phyloP scores from a whole-genome alignment of 139 green algal genomes.

The Picochlorum sp. region DNA sequence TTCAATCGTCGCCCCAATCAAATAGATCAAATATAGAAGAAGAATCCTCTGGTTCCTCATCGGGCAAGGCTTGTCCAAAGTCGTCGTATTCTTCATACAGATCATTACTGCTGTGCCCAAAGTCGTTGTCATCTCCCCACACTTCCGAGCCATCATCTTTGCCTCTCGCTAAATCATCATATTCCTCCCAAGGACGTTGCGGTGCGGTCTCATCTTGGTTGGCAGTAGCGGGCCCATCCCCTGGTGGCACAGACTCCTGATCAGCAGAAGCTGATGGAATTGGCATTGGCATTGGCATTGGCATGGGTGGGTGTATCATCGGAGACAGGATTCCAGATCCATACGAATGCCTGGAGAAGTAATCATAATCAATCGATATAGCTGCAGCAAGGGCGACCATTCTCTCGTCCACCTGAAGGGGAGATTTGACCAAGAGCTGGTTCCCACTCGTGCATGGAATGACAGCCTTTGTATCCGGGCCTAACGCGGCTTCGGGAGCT shows the following conservation, averaged over 20 bases:
- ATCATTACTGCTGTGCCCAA: neutral
- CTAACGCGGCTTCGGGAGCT: conserved; percentile 34
- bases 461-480: conserved; percentile 38
- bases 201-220: neutral
- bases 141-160: conserved; percentile 17
- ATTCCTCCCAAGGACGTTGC: neutral
- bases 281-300: conserved; percentile 8
- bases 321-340: conserved; percentile 25
- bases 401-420: conserved; percentile 48
- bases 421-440: conserved; percentile 52
- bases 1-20: conserved; percentile 3
- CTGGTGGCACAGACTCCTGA: neutral
- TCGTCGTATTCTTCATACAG: no score
- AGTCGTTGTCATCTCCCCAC: conserved; percentile 1
- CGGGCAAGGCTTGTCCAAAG: no score
- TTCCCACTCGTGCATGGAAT: conserved; percentile 61
- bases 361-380: conserved; percentile 58
- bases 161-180: conserved; percentile 10
- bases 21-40: conserved; percentile 4
- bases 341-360: conserved; percentile 52
- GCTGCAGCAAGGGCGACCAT: conserved; percentile 69
- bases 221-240: neutral
- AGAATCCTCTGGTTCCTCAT: no score
- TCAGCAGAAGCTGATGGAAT: neutral
- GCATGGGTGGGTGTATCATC: conserved; percentile 23